Evolutionary conservation across 2,329 filamentous ascomycete species (phyloP).

Genomic region (Exophiala xenobiotica): DNA sequence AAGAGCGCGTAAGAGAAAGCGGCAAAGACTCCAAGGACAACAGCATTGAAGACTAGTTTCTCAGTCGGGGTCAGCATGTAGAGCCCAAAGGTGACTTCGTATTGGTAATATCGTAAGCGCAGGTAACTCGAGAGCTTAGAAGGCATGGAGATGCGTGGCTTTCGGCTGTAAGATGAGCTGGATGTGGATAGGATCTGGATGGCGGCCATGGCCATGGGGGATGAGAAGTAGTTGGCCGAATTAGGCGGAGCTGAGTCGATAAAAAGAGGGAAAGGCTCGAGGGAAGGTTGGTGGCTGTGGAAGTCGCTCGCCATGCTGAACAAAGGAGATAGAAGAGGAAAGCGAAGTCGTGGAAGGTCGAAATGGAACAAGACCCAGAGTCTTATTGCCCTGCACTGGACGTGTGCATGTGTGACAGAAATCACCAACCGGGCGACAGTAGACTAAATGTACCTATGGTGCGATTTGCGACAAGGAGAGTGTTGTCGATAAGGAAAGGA

Average conservation of each 20-base stretch:
- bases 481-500: background rate
- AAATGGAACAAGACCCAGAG: too few relatives aligned
- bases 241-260: slow-evolving; percentile 28
- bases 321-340: background rate
- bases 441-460: background rate
- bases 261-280: slow-evolving; percentile 32
- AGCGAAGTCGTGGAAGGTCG: background rate
- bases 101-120: slow-evolving; percentile 92
- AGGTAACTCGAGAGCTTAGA: slow-evolving; percentile 44
- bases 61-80: slow-evolving; percentile 97
- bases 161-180: slow-evolving; percentile 9
- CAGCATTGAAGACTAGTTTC: slow-evolving; percentile 93
- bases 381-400: too few relatives aligned
- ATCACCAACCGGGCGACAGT: too few relatives aligned
- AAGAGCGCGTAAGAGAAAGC: slow-evolving; percentile 23
- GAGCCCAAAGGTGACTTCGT: slow-evolving; percentile 95
- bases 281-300: slow-evolving; percentile 15
- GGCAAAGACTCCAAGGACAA: slow-evolving; percentile 17
- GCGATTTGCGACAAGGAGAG: background rate
- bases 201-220: slow-evolving; percentile 29
- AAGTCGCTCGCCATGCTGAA: slow-evolving; percentile 14
- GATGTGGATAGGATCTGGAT: slow-evolving; percentile 26
- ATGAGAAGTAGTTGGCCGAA: slow-evolving; percentile 30
- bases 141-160: slow-evolving; percentile 19
- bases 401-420: too few relatives aligned